phyloP scores from a whole-genome alignment of 768 basidiomycete genomes.

The Leucocoprinus birnbaumii region DNA sequence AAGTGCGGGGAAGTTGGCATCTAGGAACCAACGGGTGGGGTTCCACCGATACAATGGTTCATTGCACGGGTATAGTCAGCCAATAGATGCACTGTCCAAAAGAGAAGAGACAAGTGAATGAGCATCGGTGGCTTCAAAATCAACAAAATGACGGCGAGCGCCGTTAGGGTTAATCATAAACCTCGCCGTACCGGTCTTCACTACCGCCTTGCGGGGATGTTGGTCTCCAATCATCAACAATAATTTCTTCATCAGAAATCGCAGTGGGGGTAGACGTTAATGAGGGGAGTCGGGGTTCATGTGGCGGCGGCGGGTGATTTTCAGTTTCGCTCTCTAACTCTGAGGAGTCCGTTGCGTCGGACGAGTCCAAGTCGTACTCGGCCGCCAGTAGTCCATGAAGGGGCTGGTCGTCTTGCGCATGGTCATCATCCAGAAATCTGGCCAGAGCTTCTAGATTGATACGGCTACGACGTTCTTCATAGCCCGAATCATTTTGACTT shows the following conservation, averaged over 20 bases:
- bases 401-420: constrained; percentile 23
- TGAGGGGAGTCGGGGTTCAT: not conserved
- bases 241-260: constrained; percentile 21
- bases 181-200: constrained; percentile 33
- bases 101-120: not conserved
- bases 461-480: constrained; percentile 27
- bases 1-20: not conserved
- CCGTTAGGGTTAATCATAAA: constrained; percentile 29
- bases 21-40: not conserved
- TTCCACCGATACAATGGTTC: too few species aligned
- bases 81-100: not conserved
- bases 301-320: not conserved
- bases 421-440: constrained; percentile 40
- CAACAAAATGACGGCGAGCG: not conserved
- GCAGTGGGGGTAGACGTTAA: not conserved
- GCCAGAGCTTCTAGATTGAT: constrained; percentile 58
- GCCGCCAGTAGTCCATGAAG: constrained; percentile 14
- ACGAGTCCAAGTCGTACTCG: constrained; percentile 10
- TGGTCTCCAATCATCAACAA: constrained; percentile 46
- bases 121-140: not conserved
- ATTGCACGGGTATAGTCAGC: not conserved
- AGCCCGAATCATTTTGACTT: not conserved
- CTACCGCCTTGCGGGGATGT: constrained; percentile 21
- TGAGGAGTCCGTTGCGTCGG: constrained; percentile 14
- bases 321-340: constrained; percentile 8